Evolutionary conservation across 345 rosid genomes (phyloP), one percentile per base, ranked within the genome.

Genomic region (Hypericum androsaemum): DNA sequence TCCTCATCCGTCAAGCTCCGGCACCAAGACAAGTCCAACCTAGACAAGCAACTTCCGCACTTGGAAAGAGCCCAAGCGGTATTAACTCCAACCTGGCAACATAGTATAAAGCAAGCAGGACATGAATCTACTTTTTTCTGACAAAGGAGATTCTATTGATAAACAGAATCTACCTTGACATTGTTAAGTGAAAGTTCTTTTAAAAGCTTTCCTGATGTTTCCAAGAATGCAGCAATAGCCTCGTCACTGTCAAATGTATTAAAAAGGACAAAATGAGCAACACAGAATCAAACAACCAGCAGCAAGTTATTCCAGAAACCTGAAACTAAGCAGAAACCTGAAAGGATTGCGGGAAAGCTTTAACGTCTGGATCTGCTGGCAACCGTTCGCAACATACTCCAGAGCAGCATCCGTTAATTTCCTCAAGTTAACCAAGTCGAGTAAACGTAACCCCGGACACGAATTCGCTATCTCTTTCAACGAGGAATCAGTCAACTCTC

Each of bases 361-460:
- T 22, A 74, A 62, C n/a, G 13, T 61, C 12, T 35, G 37, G 51
- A 63, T 60, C 55, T 57, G 69, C 43, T 14, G 68, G 61, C 79
- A 81, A 54, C 79, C 79, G 43, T 73, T 65, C 5, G 79, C 64
- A n/a, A 81, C 64, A 59, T 48, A 59, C 32, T 60, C 47, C 42
- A 81, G 12, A 6, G 83, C 45, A 36, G 41, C 14, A 61, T 75
- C 76, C 40, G 77, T 68, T 57, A 81, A 63, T 1, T 53, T 53
- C 38, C 32, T 44, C 67, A 75, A 63, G 54, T 59, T 43, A 6
- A 77, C 64, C 49, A 81, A 70, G 58, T 78, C 81, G 52, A 81
- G 68, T 43, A 71, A 64, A 36, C 64, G 55, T 37, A 81, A 65
- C 10, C 60, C 49, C n/a, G 61, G 41, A 42, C 72, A 70, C 10